Base-by-base conservation (phyloP, 148 eudicot genomes). In the Camellia granthamiana region DNA sequence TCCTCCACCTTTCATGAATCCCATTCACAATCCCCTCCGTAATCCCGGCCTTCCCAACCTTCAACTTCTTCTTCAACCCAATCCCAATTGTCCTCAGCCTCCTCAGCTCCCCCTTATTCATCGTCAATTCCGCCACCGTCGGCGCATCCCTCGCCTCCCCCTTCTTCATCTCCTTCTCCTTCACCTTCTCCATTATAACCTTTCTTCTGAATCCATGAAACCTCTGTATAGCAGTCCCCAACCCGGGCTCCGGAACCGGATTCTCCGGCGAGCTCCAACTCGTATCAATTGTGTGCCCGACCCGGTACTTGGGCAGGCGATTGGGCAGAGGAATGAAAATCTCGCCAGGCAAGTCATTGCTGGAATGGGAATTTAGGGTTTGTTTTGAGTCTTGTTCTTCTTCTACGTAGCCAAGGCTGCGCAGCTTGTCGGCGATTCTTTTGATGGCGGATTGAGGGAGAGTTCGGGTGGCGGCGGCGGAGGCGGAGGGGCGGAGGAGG, bases 21-120 rank as follows among this genome's bases (percentile, higher is more conserved):
- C 98, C 97, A 82, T 96, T 96, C 76, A 96, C 93, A 79, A 96
- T 73, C 79, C 99, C 99, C 65, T 93, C 98, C 4, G 97, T 96
- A 62, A 96, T 81, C 80, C 99, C 99, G 0, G 94, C 97, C 80
- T 93, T 96, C 7, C 99, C 99, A 1, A 96, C 58, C 89, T 92
- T 96, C 83, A 96, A 64, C 90, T 85, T 91, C 88, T 86, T 88
- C 89, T 83, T 88, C 85, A 96, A 74, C 63, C 68, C 77, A 65
- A 96, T 86, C 81, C 99, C 99, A 44, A 84, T 41, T 5, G 80
- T 77, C 83, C 83, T 90, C 92, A 96, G 81, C 89, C 98, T 80
- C 83, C 89, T 86, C 56, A 96, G 65, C 87, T 93, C 97, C 56
- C 79, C 84, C 64, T 18, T 49, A 44, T 88, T 64, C 89, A 96